Evolutionary conservation across 2,329 filamentous ascomycete genomes (phyloP).

Genomic region (Cordyceps tenuipes): DNA sequence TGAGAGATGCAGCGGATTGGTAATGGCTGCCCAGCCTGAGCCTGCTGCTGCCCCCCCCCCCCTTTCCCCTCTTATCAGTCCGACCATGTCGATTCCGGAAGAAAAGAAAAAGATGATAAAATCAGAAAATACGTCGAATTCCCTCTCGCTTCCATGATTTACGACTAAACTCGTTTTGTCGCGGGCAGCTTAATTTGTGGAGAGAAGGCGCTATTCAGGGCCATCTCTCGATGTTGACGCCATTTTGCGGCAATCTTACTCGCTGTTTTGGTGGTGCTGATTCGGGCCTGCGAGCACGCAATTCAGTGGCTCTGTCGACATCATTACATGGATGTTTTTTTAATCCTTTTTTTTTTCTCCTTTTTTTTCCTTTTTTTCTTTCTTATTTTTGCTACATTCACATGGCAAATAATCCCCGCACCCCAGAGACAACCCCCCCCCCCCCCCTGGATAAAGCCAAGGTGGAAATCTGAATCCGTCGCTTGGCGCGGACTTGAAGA

Average conservation of each 20-base stretch:
- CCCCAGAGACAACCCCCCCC: background rate
- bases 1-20: constrained; percentile 2
- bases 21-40: background rate
- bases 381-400: too few relatives aligned
- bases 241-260: constrained; percentile 13
- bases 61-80: background rate
- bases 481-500: background rate
- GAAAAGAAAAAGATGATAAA: background rate
- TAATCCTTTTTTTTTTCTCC: too few relatives aligned
- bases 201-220: background rate
- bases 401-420: too few relatives aligned
- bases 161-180: constrained; percentile 2
- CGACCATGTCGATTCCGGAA: too few relatives aligned
- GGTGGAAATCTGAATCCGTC: constrained; percentile 3
- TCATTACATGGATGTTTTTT: constrained; percentile 1
- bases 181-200: constrained; percentile 7
- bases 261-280: background rate
- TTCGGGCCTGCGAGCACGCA: constrained; percentile 10
- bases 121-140: too few relatives aligned
- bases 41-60: background rate
- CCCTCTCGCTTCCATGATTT: too few relatives aligned
- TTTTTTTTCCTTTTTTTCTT: too few relatives aligned
- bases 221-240: constrained; percentile 12
- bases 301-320: constrained; percentile 13
- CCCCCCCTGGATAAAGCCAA: background rate